Conservation (phyloP, 1,284 basidiomycete genomes). For the Papiliotrema flavescens region DNA sequence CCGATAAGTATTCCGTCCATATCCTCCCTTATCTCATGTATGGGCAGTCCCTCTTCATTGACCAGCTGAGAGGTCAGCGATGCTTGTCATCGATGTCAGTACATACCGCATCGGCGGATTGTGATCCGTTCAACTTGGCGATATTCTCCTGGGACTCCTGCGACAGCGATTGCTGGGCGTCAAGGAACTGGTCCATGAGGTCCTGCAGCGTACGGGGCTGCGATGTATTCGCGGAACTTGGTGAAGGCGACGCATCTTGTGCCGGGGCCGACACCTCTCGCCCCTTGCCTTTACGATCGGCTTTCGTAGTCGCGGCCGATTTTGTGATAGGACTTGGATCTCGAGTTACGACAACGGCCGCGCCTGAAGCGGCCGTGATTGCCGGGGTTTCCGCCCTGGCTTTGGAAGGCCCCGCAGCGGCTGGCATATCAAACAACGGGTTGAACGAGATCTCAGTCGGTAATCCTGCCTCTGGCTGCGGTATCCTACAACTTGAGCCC, state of each 20-base stretch:
- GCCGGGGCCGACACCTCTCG: too few species aligned
- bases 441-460: slow-evolving; percentile 8
- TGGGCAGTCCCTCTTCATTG: slow-evolving; percentile 41
- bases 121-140: neutral
- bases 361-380: neutral
- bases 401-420: neutral
- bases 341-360: neutral
- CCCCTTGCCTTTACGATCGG: too few species aligned
- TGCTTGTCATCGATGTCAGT: too few species aligned
- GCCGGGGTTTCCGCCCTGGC: neutral
- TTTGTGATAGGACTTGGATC: neutral
- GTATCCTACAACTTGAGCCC: neutral
- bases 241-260: neutral
- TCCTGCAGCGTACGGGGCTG: neutral
- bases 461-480: neutral
- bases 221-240: neutral
- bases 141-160: neutral
- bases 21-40: slow-evolving; percentile 44
- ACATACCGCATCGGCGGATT: neutral
- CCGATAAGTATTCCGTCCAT: slow-evolving; percentile 31
- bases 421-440: slow-evolving; percentile 6
- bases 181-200: slow-evolving; percentile 9
- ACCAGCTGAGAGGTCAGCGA: slow-evolving; percentile 11
- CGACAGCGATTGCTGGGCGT: slow-evolving; percentile 4
- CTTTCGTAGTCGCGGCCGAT: neutral